Evolutionary conservation across 2,329 filamentous ascomycete species (phyloP).

Genomic region (Cucurbitaria berberidis): DNA sequence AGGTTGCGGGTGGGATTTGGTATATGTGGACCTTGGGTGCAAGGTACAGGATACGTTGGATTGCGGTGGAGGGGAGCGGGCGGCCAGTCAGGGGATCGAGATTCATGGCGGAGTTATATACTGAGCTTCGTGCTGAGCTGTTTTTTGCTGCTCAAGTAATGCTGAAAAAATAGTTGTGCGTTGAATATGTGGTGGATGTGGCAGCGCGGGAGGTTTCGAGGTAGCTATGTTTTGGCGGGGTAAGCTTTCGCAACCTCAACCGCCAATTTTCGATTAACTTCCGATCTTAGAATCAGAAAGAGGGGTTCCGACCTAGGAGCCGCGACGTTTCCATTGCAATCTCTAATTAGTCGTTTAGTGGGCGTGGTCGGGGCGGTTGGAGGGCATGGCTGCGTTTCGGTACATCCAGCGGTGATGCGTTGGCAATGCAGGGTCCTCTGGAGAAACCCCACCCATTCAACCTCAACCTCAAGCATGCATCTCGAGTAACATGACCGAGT

Average conservation of each 20-base stretch:
- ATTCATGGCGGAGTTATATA: slow-evolving; percentile 59
- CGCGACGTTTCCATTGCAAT: slow-evolving; percentile 26
- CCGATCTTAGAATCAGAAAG: slow-evolving; percentile 9
- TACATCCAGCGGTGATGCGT: slow-evolving; percentile 41
- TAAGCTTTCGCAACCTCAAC: slow-evolving; percentile 12
- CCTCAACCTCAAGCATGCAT: slow-evolving; percentile 13
- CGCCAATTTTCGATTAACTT: slow-evolving; percentile 5
- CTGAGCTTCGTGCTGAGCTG: neutral
- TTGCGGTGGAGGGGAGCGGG: slow-evolving; percentile 73
- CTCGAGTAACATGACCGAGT: slow-evolving; percentile 23
- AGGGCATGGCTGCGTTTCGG: slow-evolving; percentile 29
- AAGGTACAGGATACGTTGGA: slow-evolving; percentile 84
- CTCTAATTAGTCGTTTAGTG: slow-evolving; percentile 31
- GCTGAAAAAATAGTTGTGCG: neutral
- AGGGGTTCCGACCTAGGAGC: slow-evolving; percentile 24
- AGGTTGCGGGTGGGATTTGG: slow-evolving; percentile 79
- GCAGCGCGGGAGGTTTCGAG: neutral
- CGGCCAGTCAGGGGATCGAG: slow-evolving; percentile 74
- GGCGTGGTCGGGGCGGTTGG: slow-evolving; percentile 40
- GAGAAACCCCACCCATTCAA: slow-evolving; percentile 22
- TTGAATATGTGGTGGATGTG: neutral
- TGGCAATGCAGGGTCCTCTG: slow-evolving; percentile 37
- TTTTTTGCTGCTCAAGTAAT: neutral
- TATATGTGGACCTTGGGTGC: slow-evolving; percentile 80
- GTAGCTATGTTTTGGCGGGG: slow-evolving; percentile 21